phyloP scores from a whole-genome alignment of 1,284 basidiomycete genomes.

The Ustilago vetiveriae region DNA sequence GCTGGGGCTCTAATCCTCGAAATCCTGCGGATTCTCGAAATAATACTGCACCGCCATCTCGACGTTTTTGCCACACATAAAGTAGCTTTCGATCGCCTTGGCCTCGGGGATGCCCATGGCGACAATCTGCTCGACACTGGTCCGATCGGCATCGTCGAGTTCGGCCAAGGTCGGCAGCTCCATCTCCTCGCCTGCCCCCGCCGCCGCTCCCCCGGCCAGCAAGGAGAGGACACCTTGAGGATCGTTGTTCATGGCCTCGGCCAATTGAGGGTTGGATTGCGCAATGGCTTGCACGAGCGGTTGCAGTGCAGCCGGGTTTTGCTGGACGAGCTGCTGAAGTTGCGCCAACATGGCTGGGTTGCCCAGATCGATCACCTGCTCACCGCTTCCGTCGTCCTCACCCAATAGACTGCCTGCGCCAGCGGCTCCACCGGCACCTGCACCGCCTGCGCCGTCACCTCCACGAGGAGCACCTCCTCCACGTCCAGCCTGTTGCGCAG shows the following conservation, averaged over 20 bases:
- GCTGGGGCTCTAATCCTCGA: conserved; percentile 31
- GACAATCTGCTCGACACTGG: conserved; percentile 61
- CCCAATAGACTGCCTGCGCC: conserved; percentile 46
- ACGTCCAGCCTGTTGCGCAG: conserved; percentile 50
- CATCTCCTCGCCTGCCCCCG: conserved; percentile 55
- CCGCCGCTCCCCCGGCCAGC: conserved; percentile 54
- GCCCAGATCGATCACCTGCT: conserved; percentile 61
- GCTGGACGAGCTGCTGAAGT: conserved; percentile 60
- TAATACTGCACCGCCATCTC: conserved; percentile 67
- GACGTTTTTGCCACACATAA: conserved; percentile 66
- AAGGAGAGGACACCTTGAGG: conserved; percentile 63
- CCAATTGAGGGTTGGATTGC: conserved; percentile 64
- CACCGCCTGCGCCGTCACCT: conserved; percentile 35
- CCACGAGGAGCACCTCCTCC: conserved; percentile 25
- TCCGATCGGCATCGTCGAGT: conserved; percentile 55
- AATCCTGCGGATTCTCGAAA: conserved; percentile 61
- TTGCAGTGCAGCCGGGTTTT: conserved; percentile 65
- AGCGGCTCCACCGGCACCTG: conserved; percentile 23
- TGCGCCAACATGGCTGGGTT: conserved; percentile 65
- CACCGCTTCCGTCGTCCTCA: conserved; percentile 59
- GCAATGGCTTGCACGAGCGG: conserved; percentile 65
- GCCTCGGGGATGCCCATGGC: conserved; percentile 64
- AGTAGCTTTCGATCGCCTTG: conserved; percentile 64
- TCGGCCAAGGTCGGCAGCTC: conserved; percentile 55
- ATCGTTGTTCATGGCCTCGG: conserved; percentile 61